phyloP scores from a whole-genome alignment of 352 stramenopile species.

The Pythium dissimile region DNA sequence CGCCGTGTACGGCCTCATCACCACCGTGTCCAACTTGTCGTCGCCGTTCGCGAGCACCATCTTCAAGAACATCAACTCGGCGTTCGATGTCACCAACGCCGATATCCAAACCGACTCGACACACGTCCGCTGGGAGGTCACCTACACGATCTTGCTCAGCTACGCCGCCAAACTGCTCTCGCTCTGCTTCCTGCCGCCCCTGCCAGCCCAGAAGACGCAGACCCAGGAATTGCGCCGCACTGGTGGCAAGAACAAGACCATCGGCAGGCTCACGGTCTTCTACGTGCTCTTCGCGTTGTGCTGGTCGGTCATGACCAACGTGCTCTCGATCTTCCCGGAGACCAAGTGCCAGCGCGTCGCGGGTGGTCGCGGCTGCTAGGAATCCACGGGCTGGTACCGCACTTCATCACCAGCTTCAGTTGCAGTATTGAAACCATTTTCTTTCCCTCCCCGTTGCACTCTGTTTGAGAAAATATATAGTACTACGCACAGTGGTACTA shows the following conservation, averaged over 20 bases:
- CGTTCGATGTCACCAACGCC: conserved; percentile 22
- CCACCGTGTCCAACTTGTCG: conserved; percentile 18
- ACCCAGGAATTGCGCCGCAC: conserved; percentile 11
- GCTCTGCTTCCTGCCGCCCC: conserved; percentile 18
- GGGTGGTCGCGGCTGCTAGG: conserved; percentile 23
- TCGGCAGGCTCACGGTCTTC: conserved; percentile 22
- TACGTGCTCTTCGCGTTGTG: conserved; percentile 20
- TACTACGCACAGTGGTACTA: too few species aligned
- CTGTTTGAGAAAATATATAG: too few species aligned
- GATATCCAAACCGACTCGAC: conserved; percentile 22
- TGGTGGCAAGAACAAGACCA: conserved; percentile 17
- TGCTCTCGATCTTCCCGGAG: conserved; percentile 25
- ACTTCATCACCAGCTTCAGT: neutral
- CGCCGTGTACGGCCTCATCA: neutral
- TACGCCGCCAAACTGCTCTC: conserved; percentile 22
- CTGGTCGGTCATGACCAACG: conserved; percentile 26
- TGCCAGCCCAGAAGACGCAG: conserved; percentile 26
- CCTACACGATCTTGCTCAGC: conserved; percentile 13
- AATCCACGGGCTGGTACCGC: neutral
- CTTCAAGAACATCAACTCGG: conserved; percentile 20
- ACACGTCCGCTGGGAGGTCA: conserved; percentile 16
- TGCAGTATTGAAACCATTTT: neutral
- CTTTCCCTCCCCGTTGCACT: too few species aligned
- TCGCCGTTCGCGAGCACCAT: conserved; percentile 18
- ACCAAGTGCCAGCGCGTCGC: conserved; percentile 27